Conservation (phyloP, 2,329 filamentous ascomycete genomes). For the Tympanopsis confertula region DNA sequence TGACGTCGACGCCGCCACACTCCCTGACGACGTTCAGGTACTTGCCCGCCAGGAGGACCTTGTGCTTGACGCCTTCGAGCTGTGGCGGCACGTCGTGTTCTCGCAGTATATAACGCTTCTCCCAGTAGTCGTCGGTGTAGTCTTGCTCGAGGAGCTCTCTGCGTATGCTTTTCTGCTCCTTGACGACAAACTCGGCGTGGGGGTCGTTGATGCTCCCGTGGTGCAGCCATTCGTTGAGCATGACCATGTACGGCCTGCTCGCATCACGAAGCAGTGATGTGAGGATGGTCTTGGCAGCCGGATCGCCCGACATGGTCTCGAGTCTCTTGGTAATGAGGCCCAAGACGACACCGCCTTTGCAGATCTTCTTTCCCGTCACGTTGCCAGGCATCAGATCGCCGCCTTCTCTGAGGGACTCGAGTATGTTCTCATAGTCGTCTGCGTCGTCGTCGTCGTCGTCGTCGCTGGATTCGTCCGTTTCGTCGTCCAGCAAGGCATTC, state of each 20-base stretch:
- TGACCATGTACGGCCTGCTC: slow-evolving; percentile 88
- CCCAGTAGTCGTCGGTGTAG: slow-evolving; percentile 99
- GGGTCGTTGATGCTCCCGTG: slow-evolving; percentile 91
- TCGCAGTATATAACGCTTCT: slow-evolving; percentile 87
- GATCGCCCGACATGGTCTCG: slow-evolving; percentile 85
- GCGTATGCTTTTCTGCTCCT: slow-evolving; percentile 89
- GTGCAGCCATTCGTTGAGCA: slow-evolving; percentile 98
- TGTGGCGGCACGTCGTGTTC: slow-evolving; percentile 87
- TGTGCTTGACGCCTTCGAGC: slow-evolving; percentile 80
- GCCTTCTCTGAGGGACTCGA: slow-evolving; percentile 79
- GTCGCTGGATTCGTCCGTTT: slow-evolving; percentile 48
- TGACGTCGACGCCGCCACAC: slow-evolving; percentile 90
- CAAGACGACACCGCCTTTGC: slow-evolving; percentile 89
- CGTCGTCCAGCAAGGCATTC: slow-evolving; percentile 77
- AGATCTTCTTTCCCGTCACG: slow-evolving; percentile 79
- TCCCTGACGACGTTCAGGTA: slow-evolving; percentile 96
- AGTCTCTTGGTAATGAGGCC: slow-evolving; percentile 75
- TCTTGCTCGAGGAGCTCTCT: slow-evolving; percentile 85
- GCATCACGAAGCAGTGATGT: slow-evolving; percentile 76
- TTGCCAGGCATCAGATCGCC: slow-evolving; percentile 69
- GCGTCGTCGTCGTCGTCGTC: slow-evolving; percentile 64
- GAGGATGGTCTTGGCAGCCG: slow-evolving; percentile 69
- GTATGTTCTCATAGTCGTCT: slow-evolving; percentile 82
- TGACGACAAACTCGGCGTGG: slow-evolving; percentile 85
- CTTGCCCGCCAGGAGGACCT: slow-evolving; percentile 91